These are phyloP conservation scores for Elaeis oleifera DNA, from an alignment of 202 grass and related monocot genomes.

Conservation along the genomic window DNA sequence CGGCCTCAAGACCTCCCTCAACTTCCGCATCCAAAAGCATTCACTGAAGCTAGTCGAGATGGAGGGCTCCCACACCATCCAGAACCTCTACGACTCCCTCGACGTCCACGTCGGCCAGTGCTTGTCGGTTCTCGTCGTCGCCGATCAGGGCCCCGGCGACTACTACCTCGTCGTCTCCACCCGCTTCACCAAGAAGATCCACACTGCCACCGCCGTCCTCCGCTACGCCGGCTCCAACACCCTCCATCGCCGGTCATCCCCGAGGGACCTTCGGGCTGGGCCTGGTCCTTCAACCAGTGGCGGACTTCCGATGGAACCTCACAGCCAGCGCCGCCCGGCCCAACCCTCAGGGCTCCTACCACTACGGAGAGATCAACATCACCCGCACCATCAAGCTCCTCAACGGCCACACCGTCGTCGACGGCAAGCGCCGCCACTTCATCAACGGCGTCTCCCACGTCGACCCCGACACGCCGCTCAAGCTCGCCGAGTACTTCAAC, in stretches of 20 bases:
- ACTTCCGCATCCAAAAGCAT: slow-evolving; percentile 15
- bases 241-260: not conserved
- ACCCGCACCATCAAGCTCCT: slow-evolving; percentile 17
- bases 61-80: slow-evolving; percentile 17
- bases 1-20: slow-evolving; percentile 11
- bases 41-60: slow-evolving; percentile 10
- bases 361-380: slow-evolving; percentile 15
- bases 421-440: not conserved
- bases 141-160: slow-evolving; percentile 8
- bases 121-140: slow-evolving; percentile 10
- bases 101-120: slow-evolving; percentile 22
- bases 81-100: slow-evolving; percentile 11
- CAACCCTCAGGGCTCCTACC: slow-evolving; percentile 15
- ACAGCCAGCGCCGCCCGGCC: slow-evolving; percentile 21
- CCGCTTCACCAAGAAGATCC: slow-evolving; percentile 6
- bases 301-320: slow-evolving; percentile 16
- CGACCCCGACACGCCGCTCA: slow-evolving; percentile 9
- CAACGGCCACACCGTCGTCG: not conserved
- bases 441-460: slow-evolving; percentile 14
- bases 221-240: slow-evolving; percentile 10
- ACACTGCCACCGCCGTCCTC: not conserved
- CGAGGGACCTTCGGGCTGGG: slow-evolving; percentile 7
- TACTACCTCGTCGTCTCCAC: slow-evolving; percentile 15
- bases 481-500: slow-evolving; percentile 11
- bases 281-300: slow-evolving; percentile 20